Percentiles rank a stretch among this genome's conserved stretches.
Conservation (phyloP, 306 rosid species). For the Amphicarpaea edgeworthii region DNA sequence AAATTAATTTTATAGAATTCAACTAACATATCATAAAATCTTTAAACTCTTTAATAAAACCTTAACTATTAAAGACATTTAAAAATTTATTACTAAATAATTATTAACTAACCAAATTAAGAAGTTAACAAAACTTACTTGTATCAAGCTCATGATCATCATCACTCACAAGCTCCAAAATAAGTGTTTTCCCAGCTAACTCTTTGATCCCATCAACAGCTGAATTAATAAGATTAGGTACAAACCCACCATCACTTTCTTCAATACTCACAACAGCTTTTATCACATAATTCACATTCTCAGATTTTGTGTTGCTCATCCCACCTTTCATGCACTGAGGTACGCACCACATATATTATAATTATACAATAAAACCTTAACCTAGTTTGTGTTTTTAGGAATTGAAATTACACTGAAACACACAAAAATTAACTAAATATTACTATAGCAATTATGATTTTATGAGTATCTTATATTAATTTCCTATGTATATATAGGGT, state of each 20-base stretch:
- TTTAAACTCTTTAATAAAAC: too few relatives aligned
- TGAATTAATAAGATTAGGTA: not conserved
- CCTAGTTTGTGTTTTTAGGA: not conserved
- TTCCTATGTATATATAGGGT: not conserved
- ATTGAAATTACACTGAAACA: not conserved
- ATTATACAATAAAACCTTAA: too few relatives aligned
- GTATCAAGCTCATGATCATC: constrained; percentile 41
- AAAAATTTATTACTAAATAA: too few relatives aligned
- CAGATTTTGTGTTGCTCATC: constrained; percentile 6
- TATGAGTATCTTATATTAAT: not conserved
- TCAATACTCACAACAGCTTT: constrained; percentile 10
- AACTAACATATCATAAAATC: too few relatives aligned
- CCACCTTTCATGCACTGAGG: constrained; percentile 10
- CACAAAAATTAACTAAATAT: not conserved
- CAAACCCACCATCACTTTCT: not conserved
- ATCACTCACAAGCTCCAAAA: constrained; percentile 40
- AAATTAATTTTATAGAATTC: too few relatives aligned
- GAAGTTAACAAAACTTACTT: constrained; percentile 7
- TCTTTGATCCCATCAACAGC: constrained; percentile 14
- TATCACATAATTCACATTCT: not conserved
- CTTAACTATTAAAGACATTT: too few relatives aligned
- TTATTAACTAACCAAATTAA: too few relatives aligned
- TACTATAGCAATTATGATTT: not conserved
- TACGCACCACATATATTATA: not conserved
- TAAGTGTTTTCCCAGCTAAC: constrained; percentile 19